Evolutionary conservation across 257 asterid genomes (phyloP), one percentile per base, ranked within the genome.

Genomic region (Solanum corneliomulleri): DNA sequence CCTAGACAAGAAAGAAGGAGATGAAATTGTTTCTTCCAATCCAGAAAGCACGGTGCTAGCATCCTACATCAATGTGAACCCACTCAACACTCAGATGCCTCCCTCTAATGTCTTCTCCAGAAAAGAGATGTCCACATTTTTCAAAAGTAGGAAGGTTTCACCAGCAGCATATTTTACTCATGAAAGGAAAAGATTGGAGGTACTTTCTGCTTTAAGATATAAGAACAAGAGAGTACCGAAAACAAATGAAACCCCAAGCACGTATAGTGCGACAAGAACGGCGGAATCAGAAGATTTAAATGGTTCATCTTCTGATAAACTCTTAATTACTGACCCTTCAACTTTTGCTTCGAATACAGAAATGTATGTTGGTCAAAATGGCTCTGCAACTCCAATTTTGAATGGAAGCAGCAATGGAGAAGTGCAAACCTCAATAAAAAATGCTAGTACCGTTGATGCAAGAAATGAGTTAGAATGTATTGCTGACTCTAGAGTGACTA

Each of bases 31-130:
- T 85, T 82, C 68, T 66, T 58, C 81, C 41, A 77, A 90, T 60
- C 92, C 37, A 62, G 90, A 90, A 71, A 85, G 85, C 33, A 77
- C 87, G 81, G 83, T 75, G 58, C 33, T 84, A 35, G 84, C 82
- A 82, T 89, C 94, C 77, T 68, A 87, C 81, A 56, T 20, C 76
- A 90, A 93, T 89, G 94, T 93, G 90, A 93, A 93, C 60, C 98
- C 99, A 81, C 89, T 97, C 87, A 90, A 93, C 88, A 95, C 96
- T 88, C 99, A 97, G 88, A 85, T 93, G 83, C 99, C 98, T 87
- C 98, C 99, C 89, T 60, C 84, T 71, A 93, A 94, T 86, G 85
- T 96, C 89, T 93, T 97, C 93, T 97, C 98, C 88, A 93, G 91
- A 93, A 95, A 90, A 90, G 96, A 90, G 75, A 97, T 97, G 99